Base-by-base conservation (phyloP, 208 protist species). In the Acanthamoeba polyphaga region DNA sequence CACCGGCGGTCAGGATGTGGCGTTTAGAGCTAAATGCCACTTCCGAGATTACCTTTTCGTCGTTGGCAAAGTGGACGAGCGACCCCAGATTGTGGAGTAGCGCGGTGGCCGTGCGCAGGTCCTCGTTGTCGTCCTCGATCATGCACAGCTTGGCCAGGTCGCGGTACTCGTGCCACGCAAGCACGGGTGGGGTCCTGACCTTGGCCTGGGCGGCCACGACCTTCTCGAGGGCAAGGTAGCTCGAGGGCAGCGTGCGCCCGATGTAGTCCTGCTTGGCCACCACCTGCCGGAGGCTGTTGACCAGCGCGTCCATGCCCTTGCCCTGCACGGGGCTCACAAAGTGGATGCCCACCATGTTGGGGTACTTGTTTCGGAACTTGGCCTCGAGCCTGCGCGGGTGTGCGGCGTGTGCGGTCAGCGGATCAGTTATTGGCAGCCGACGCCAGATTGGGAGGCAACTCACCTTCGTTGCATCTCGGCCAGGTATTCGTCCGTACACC, bases 51-150 rank as follows among this genome's bases (percentile, higher is more conserved):
- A 80, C 72, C 46, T 92, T 92, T 12, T 91, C 84, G 17, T 91
- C 84, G 34, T 70, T 34, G 60, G 53, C 58, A 70, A 93, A 93
- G 89, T 93, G 46, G 17, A 93, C 64, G 32, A 93, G n/a, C 10
- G 62, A 80, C 22, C 89, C 89, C 12, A 93, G 53, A 29, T 93
- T 93, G 49, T 93, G 89, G 6, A 93, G 68, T 19, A 93, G 49
- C 8, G 58, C 46, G 12, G 89, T 93, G 15, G 89, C 89, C 1
- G 64, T 93, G 34, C 24, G 62, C 19, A 93, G 66, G 62, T 93
- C 89, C 9, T 93, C n/a, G 27, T 46, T 22, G 55, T 24, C 19
- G 34, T 55, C 29, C 60, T 93, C 34, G 43, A 93, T 93, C 29
- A 43, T 34, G 68, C 89, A 80, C 15, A 93, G 43, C 17, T 53